phyloP scores from a whole-genome alignment of 2,329 filamentous ascomycete genomes.

The Aspergillus niger region DNA sequence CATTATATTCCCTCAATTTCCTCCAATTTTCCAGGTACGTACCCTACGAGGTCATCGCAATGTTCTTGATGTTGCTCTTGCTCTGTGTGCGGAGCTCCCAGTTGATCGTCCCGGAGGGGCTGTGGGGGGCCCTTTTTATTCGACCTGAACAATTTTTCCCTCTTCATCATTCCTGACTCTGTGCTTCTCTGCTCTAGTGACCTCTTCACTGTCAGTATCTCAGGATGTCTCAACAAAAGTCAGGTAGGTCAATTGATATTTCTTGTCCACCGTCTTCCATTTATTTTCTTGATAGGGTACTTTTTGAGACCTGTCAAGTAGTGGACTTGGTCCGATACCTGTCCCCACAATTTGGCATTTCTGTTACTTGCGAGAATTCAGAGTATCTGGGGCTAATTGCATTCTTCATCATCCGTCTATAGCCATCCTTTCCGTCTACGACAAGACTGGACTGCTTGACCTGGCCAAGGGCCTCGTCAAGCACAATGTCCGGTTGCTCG shows the following conservation, averaged over 20 bases:
- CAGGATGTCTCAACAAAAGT: constrained; percentile 45
- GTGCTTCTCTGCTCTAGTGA: constrained; percentile 24
- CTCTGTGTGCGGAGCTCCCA: constrained; percentile 7
- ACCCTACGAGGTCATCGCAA: neutral
- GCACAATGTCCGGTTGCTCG: constrained; percentile 88
- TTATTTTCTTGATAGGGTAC: constrained; percentile 14
- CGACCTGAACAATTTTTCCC: constrained; percentile 11
- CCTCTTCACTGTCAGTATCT: constrained; percentile 22
- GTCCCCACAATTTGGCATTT: constrained; percentile 20
- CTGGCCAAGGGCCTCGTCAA: constrained; percentile 86
- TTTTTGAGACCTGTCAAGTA: constrained; percentile 19
- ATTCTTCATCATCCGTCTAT: constrained; percentile 3
- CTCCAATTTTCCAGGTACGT: neutral
- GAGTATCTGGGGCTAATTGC: constrained; percentile 13
- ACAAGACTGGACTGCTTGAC: constrained; percentile 95
- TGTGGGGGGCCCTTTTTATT: constrained; percentile 14
- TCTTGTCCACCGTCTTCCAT: constrained; percentile 15
- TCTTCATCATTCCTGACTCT: constrained; percentile 10
- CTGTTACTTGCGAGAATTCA: constrained; percentile 13
- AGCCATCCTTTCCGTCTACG: constrained; percentile 96
- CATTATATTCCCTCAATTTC: neutral
- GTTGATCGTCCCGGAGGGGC: constrained; percentile 4
- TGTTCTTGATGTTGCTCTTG: neutral
- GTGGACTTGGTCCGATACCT: constrained; percentile 17
- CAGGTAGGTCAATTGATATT: constrained; percentile 32